Evolutionary conservation across 164 flowering plant species (phyloP), one percentile per base, ranked within the genome.

Genomic region (Buxus sempervirens): DNA sequence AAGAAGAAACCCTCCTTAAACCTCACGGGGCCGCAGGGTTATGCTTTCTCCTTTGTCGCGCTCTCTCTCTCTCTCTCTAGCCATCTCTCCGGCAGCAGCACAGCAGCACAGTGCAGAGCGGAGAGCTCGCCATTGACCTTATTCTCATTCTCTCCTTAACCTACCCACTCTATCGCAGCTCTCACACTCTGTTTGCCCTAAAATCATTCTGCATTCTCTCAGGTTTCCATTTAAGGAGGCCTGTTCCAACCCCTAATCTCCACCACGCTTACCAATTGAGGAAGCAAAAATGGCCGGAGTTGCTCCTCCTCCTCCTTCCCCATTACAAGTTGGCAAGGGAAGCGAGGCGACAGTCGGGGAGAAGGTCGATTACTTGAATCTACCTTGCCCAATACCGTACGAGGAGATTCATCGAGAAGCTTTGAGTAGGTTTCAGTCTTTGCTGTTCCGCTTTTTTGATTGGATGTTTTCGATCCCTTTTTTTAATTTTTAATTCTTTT

Each of bases 321-420:
- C 38, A 3, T 32, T 7, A 7, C 38, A 32, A 3, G 38, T 32
- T 32, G 49, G 58, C 6, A 75, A 60, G 64, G 70, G 55, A 21
- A 56, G 14, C 14, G 70, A 70, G 57, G 41, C 66, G 23, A 74
- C 74, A 65, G 32, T 36, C 6, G 71, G 65, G 20, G 85, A 87
- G 79, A 83, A 76, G 65, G 76, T 85, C 23, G 90, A 92, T 68
- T 92, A 85, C 79, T 22, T 79, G 65, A 77, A 90, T 76, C 92
- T 95, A n/a, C 96, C 96, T 53, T 86, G 94, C 75, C 97, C 98
- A 1, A 78, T 88, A 51, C 87, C 97, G 0, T 90, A 84, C 67
- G 98, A 95, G 69, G 97, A 95, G 73, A 83, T 90, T 76, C 92
- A 89, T 58, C 93, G 97, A 20, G 98, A 92, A 81, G 87, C 93